Evolutionary conservation across 495 filamentous ascomycete genomes (phyloP), one percentile per base, ranked within the genome.

Genomic region (Penicillium waksmanii): DNA sequence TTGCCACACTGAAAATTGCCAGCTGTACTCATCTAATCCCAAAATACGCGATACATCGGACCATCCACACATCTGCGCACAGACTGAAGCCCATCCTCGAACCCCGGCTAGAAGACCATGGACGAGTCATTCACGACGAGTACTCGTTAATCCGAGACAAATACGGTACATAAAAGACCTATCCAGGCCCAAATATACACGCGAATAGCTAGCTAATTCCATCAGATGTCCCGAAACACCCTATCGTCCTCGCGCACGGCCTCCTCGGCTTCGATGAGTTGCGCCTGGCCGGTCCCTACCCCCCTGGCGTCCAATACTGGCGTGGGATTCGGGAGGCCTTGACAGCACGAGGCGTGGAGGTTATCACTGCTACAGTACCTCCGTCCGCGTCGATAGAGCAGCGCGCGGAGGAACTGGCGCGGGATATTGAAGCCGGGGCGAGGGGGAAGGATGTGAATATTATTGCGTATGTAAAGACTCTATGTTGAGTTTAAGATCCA

Each of bases 181-280:
- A 23, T 31, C 1, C 27, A 8, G 27, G n/a, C 10, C 36, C 36
- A 5, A 15, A 50, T 33, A 42, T 36, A 23, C 44, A 7, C 9
- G 10, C 2, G n/a, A 35, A 34, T 34, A n/a, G 13, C 23, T 17
- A 19, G n/a, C 17, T 55, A 21, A 15, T 13, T 2, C 21, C 46
- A 38, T 9, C 12, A 88, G 84, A 77, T 63, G 77, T 82, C 3
- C 86, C 88, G 13, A 87, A 87, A 68, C 65, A 93, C 64, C 89
- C 89, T 11, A 83, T 96, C 36, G 86, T 95, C 42, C 86, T 96
- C 7, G 92, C 93, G 8, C 94, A 98, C 77, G 94, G 94, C 42
- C 81, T 98, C 33, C 77, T 98, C 38, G 94, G 94, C 36, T 98
- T 98, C 72, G 87, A 92, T 57, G 89, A 96, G 70, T 77, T 97